Evolutionary conservation across 2,329 filamentous ascomycete genomes (phyloP).

Genomic region (Fusarium circinatum): DNA sequence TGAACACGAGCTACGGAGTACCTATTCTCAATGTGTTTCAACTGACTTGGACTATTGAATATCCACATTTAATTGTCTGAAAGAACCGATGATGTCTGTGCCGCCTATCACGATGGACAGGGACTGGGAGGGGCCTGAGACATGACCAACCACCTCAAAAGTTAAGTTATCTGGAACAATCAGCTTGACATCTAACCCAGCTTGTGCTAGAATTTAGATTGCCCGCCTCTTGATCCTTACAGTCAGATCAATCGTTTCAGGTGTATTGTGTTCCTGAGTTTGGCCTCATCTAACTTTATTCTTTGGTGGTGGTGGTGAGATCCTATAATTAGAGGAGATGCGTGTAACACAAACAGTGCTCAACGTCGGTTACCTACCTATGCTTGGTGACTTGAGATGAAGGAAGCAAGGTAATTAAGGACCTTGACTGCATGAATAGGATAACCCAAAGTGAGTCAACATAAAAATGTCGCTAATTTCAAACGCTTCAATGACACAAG

Average conservation of each 20-base stretch:
- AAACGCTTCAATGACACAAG: neutral
- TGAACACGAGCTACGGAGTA: neutral
- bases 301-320: neutral
- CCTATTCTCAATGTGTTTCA: neutral
- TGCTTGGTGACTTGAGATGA: neutral
- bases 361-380: neutral
- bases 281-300: neutral
- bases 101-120: neutral
- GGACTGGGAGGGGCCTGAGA: neutral
- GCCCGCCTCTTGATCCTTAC: neutral
- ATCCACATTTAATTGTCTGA: neutral
- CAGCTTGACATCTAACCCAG: neutral
- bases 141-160: constrained; percentile 24
- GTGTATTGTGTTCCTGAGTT: neutral
- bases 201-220: neutral
- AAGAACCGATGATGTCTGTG: neutral
- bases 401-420: no score
- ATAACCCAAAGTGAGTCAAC: neutral
- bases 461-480: neutral
- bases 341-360: neutral
- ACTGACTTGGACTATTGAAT: neutral
- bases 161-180: neutral
- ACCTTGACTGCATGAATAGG: neutral
- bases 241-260: constrained; percentile 3
- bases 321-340: neutral